Evolutionary conservation across 2,329 filamentous ascomycete genomes (phyloP).

Genomic region (Rachicladosporium sp.): DNA sequence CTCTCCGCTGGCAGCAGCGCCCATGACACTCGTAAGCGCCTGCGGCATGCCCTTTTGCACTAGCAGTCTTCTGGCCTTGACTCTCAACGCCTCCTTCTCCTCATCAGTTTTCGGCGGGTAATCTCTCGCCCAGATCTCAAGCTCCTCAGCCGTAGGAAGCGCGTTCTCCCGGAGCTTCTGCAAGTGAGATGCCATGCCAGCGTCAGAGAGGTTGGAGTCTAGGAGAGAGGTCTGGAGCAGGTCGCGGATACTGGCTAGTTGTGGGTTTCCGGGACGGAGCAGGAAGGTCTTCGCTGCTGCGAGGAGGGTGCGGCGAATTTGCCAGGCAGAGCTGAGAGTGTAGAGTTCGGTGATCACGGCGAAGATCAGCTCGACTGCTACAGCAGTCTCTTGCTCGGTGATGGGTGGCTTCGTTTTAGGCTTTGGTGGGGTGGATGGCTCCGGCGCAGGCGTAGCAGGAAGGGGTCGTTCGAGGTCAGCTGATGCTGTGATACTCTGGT

Average conservation of each 20-base stretch:
- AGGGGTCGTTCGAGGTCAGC: slow-evolving; percentile 7
- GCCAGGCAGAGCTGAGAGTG: slow-evolving; percentile 87
- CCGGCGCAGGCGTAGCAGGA: slow-evolving; percentile 5
- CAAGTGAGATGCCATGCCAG: slow-evolving; percentile 64
- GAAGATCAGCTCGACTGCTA: slow-evolving; percentile 88
- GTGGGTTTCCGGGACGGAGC: slow-evolving; percentile 82
- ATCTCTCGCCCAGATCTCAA: slow-evolving; percentile 50
- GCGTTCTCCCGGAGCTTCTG: slow-evolving; percentile 66
- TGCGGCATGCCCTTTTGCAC: slow-evolving; percentile 79
- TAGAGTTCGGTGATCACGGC: slow-evolving; percentile 93
- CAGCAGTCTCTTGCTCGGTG: slow-evolving; percentile 72
- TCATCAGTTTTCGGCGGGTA: slow-evolving; percentile 47
- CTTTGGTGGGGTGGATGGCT: slow-evolving; percentile 2
- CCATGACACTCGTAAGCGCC: slow-evolving; percentile 88
- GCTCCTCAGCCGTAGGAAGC: slow-evolving; percentile 71
- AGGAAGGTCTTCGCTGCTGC: slow-evolving; percentile 90
- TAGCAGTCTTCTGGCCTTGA: slow-evolving; percentile 67
- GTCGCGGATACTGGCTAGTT: slow-evolving; percentile 68
- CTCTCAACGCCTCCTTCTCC: slow-evolving; percentile 66
- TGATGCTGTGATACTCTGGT: slow-evolving; percentile 9
- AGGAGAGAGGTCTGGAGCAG: slow-evolving; percentile 78
- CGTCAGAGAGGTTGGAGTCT: slow-evolving; percentile 65
- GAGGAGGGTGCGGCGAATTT: slow-evolving; percentile 80
- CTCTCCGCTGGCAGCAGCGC: slow-evolving; percentile 77
- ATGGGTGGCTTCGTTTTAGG: slow-evolving; percentile 43